phyloP scores from a whole-genome alignment of 176 grass and related monocot species.

The Pontederia paniculata region DNA sequence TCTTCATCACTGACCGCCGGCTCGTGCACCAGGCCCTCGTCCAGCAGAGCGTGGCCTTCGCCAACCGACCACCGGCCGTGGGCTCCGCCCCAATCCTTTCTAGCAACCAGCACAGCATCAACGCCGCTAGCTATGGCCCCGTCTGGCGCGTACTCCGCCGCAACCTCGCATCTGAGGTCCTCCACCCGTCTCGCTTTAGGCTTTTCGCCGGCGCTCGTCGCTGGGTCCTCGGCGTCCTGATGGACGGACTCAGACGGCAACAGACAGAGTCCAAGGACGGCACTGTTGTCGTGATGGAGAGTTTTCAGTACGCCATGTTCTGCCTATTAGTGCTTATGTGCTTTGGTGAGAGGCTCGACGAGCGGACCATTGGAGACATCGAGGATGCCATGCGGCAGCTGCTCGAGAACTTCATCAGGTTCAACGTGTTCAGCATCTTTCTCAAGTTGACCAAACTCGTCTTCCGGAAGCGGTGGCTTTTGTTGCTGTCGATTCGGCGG shows the following conservation, averaged over 20 bases:
- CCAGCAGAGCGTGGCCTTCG: constrained; percentile 31
- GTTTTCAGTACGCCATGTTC: constrained; percentile 49
- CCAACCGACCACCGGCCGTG: constrained; percentile 18
- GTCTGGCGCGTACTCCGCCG: constrained; percentile 48
- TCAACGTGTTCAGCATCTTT: constrained; percentile 47
- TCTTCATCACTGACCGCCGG: constrained; percentile 40
- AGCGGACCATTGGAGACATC: constrained; percentile 34
- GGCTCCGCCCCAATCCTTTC: constrained; percentile 6
- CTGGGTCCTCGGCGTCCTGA: constrained; percentile 23
- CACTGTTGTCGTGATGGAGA: constrained; percentile 19
- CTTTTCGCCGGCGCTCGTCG: constrained; percentile 22
- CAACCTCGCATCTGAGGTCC: constrained; percentile 29
- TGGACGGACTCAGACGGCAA: constrained; percentile 1
- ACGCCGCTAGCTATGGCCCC: constrained; percentile 25
- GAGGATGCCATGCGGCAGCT: not conserved
- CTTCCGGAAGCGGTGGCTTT: constrained; percentile 30
- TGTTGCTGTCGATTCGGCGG: constrained; percentile 3
- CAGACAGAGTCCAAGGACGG: not conserved
- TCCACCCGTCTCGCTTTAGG: constrained; percentile 13
- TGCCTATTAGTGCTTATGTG: constrained; percentile 53
- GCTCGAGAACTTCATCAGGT: constrained; percentile 3
- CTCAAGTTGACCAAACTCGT: constrained; percentile 38
- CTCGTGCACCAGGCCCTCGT: constrained; percentile 37
- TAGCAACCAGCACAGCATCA: constrained; percentile 26
- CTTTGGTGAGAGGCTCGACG: constrained; percentile 55